Percentiles rank a stretch among this genome's conserved stretches.
Conservation (phyloP, 2,329 filamentous ascomycete genomes). For the Neoscytalidium dimidiatum region DNA sequence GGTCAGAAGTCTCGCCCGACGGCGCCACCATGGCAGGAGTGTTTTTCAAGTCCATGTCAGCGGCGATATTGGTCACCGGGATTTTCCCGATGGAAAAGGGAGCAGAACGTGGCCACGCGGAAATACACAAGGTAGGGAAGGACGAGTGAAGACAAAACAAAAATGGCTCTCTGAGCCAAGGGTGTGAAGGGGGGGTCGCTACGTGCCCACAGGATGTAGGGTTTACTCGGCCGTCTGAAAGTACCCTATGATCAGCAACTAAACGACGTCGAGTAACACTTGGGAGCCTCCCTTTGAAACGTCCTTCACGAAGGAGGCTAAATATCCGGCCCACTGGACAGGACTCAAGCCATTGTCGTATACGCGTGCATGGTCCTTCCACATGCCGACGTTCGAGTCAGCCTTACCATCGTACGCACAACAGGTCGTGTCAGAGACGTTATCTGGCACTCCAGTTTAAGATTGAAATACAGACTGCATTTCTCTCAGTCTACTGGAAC, state of each 20-base stretch:
- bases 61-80: neutral
- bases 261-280: neutral
- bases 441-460: neutral
- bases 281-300: neutral
- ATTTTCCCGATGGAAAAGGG: neutral
- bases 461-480: neutral
- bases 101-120: neutral
- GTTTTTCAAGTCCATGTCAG: neutral
- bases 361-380: neutral
- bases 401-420: neutral
- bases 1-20: neutral
- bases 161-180: neutral
- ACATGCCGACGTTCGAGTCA: neutral
- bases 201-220: neutral
- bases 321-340: neutral
- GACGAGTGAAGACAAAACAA: neutral
- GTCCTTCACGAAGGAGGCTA: neutral
- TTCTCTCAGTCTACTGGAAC: neutral
- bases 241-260: neutral
- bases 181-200: neutral
- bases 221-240: neutral
- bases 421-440: neutral
- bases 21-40: constrained; percentile 7
- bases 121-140: neutral
- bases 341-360: neutral